Percentiles rank a stretch among this genome's conserved stretches.
phyloP scores from a whole-genome alignment of 2,329 filamentous ascomycete genomes.

The Microdochium trichocladiopsis region DNA sequence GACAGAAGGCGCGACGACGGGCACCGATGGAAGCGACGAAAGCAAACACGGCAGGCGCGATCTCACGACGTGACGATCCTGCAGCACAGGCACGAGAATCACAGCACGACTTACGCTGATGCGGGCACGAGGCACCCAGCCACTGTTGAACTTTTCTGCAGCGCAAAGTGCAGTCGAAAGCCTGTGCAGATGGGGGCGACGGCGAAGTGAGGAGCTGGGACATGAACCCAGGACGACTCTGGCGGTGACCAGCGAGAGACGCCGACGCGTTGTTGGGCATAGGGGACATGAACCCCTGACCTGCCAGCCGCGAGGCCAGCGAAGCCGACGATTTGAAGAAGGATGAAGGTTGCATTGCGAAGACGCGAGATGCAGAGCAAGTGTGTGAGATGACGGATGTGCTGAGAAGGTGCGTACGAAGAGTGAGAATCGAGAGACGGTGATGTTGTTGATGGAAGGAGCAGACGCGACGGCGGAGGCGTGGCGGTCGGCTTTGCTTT shows the following conservation, averaged over 20 bases:
- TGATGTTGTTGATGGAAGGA: background rate
- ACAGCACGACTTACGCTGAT: background rate
- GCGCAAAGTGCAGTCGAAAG: background rate
- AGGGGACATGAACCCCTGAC: background rate
- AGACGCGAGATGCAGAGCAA: background rate
- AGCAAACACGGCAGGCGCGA: too few relatives aligned
- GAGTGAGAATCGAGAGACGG: background rate
- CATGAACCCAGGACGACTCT: background rate
- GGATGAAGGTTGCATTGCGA: background rate
- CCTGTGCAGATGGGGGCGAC: background rate
- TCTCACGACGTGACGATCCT: too few relatives aligned
- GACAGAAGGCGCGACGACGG: too few relatives aligned
- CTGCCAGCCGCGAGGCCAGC: background rate
- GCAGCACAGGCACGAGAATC: too few relatives aligned
- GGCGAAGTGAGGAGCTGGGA: background rate
- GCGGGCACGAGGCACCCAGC: background rate
- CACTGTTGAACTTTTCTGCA: background rate
- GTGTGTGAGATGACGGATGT: background rate
- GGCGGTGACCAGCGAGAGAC: background rate
- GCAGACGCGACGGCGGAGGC: background rate
- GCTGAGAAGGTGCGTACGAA: background rate
- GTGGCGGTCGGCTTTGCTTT: too few relatives aligned
- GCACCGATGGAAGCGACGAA: too few relatives aligned
- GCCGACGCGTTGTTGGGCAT: background rate
- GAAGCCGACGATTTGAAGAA: background rate